Evolutionary conservation across 2,329 filamentous ascomycete genomes (phyloP).

Genomic region (Ceratocystis huliohia): DNA sequence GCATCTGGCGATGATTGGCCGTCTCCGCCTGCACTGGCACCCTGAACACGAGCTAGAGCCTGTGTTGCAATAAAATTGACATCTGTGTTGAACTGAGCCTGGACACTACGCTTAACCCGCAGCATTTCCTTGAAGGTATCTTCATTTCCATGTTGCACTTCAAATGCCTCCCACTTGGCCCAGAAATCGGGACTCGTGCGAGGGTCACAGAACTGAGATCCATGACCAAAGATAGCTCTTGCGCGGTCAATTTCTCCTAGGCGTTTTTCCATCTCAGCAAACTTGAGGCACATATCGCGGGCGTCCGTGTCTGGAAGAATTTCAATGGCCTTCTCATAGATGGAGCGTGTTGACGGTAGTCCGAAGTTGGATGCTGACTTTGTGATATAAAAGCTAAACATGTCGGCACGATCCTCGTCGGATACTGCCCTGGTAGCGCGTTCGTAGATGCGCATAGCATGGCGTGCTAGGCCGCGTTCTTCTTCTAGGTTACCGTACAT

Average conservation of each 20-base stretch:
- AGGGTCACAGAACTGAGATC: slow-evolving; percentile 93
- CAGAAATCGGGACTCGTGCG: slow-evolving; percentile 82
- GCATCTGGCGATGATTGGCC: slow-evolving; percentile 42
- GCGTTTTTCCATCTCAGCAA: slow-evolving; percentile 89
- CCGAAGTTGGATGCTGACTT: slow-evolving; percentile 98
- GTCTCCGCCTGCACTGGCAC: slow-evolving; percentile 34
- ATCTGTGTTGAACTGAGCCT: slow-evolving; percentile 96
- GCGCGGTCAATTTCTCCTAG: slow-evolving; percentile 90
- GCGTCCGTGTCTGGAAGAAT: slow-evolving; percentile 88
- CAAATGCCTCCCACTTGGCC: slow-evolving; percentile 94
- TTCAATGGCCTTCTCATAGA: slow-evolving; percentile 91
- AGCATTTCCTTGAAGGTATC: slow-evolving; percentile 99
- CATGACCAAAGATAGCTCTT: slow-evolving; percentile 89
- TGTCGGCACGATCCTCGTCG: slow-evolving; percentile 86
- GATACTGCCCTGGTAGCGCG: slow-evolving; percentile 87
- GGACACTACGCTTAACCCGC: slow-evolving; percentile 90
- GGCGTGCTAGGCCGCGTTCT: slow-evolving; percentile 81
- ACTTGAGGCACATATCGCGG: slow-evolving; percentile 96
- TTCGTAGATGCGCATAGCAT: slow-evolving; percentile 99
- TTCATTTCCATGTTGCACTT: slow-evolving; percentile 95
- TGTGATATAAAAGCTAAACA: slow-evolving; percentile 99
- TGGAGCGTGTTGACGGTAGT: slow-evolving; percentile 81
- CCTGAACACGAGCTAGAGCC: slow-evolving; percentile 72
- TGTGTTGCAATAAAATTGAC: slow-evolving; percentile 98
- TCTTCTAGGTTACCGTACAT: slow-evolving; percentile 99